phyloP scores from a whole-genome alignment of 2,329 filamentous ascomycete genomes.

The Cytospora chrysosperma region DNA sequence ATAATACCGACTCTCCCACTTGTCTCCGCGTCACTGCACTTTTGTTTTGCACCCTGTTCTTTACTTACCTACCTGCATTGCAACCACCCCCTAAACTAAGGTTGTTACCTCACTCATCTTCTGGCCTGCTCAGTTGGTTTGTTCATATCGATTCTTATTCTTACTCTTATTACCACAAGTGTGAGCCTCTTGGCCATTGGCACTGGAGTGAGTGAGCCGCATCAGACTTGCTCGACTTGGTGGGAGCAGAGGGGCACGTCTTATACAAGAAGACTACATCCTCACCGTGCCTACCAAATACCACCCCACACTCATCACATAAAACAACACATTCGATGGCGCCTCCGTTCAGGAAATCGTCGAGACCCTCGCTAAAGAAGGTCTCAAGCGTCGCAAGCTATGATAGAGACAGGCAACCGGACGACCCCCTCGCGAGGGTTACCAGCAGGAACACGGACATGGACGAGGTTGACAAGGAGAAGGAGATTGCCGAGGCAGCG shows the following conservation, averaged over 20 bases:
- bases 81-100: background rate
- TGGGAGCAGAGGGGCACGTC: background rate
- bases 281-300: too few relatives aligned
- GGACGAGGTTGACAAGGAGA: constrained; percentile 24
- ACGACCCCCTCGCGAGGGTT: constrained; percentile 26
- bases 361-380: constrained; percentile 11
- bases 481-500: constrained; percentile 23
- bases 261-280: too few relatives aligned
- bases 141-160: too few relatives aligned
- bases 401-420: constrained; percentile 25
- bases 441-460: constrained; percentile 20
- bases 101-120: too few relatives aligned
- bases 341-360: constrained; percentile 5
- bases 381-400: constrained; percentile 22
- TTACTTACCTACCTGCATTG: background rate
- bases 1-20: constrained; percentile 11
- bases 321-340: constrained; percentile 8
- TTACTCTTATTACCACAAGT: background rate
- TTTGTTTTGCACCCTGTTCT: background rate
- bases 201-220: background rate
- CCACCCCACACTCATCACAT: too few relatives aligned
- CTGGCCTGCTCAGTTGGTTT: background rate
- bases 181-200: background rate
- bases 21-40: constrained; percentile 3
- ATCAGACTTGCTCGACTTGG: background rate